Evolutionary conservation across 2,329 filamentous ascomycete species (phyloP).

Genomic region (Domatiomyces catenatus): DNA sequence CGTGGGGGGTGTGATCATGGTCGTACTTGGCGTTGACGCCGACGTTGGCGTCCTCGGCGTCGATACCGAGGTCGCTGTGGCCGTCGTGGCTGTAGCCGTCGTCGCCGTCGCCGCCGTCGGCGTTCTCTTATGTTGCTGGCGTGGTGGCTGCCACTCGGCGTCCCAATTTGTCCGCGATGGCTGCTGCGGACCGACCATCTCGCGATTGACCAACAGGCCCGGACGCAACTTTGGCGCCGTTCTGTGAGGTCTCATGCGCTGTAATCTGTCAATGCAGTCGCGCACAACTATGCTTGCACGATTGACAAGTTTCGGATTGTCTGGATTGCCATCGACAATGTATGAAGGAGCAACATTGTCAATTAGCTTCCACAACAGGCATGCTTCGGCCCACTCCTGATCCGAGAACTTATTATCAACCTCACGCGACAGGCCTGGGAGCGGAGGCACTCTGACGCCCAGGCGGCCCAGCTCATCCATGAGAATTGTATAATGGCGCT

Average conservation of each 20-base stretch:
- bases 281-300: not conserved
- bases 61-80: not conserved
- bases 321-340: constrained; percentile 4
- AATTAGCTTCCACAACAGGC: constrained; percentile 6
- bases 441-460: constrained; percentile 5
- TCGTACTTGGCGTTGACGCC: not conserved
- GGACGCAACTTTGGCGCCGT: not conserved
- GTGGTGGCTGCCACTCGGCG: not conserved
- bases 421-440: constrained; percentile 1
- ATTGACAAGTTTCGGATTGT: not conserved
- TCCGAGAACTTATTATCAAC: constrained; percentile 6
- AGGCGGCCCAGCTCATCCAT: constrained; percentile 4
- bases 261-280: not conserved
- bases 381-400: constrained; percentile 7
- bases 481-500: constrained; percentile 5
- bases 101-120: not conserved
- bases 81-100: too few relatives aligned
- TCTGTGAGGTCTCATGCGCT: not conserved
- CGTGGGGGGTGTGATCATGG: not conserved
- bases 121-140: not conserved
- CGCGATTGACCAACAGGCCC: not conserved
- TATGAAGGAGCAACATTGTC: constrained; percentile 13
- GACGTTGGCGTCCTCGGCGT: not conserved
- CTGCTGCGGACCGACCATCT: not conserved
- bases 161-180: not conserved